A percentile compares a stretch with the other conserved stretches of the same genome.
These are phyloP conservation scores for Epithemia pelagica DNA, from an alignment of 108 stramenopile genomes.

Conservation along the genomic window DNA sequence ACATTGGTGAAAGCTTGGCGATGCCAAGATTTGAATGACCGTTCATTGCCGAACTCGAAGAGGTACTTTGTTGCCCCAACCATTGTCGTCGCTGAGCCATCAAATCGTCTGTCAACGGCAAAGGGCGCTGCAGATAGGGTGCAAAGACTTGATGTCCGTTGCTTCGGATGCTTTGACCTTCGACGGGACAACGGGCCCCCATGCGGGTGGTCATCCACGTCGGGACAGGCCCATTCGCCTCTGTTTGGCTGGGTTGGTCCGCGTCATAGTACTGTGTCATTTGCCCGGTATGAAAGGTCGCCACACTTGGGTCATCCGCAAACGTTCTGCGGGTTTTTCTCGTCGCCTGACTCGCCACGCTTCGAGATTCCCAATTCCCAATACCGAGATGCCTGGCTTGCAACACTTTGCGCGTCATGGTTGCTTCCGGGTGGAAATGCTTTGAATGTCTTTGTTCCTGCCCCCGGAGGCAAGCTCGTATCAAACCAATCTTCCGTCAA, in stretches of 20 bases:
- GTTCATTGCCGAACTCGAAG: no score
- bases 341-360: no score
- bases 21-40: constrained; percentile 12
- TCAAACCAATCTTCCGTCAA: no score
- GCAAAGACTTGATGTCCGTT: constrained; percentile 78
- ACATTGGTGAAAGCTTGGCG: constrained; percentile 14
- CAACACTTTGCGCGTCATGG: background rate
- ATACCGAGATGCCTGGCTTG: background rate
- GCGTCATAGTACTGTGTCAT: constrained; percentile 5
- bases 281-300: background rate
- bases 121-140: constrained; percentile 71
- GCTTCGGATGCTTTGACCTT: constrained; percentile 26
- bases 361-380: background rate
- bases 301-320: background rate
- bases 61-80: constrained; percentile 31
- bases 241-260: background rate
- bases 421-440: no score
- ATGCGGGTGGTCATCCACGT: constrained; percentile 15
- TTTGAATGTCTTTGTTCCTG: no score
- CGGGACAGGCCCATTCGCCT: background rate
- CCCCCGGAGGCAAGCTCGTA: no score
- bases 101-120: constrained; percentile 79
- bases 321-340: background rate
- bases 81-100: constrained; percentile 50
- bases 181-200: constrained; percentile 78